phyloP scores from a whole-genome alignment of 192 early-diverging fungal genomes.

The Thamnidium elegans region DNA sequence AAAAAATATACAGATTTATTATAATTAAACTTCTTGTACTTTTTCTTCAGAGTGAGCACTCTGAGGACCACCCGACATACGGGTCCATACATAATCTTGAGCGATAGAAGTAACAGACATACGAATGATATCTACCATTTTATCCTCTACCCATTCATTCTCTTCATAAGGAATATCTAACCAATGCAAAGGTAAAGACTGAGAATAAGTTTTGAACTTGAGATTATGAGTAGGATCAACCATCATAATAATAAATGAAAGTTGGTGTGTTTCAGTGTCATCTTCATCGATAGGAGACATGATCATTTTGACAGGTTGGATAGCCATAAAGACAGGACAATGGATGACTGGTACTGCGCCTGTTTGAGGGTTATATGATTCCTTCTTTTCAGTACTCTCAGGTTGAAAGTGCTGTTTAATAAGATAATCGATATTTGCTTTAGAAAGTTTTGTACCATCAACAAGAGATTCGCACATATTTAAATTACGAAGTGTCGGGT shows the following conservation, averaged over 20 bases:
- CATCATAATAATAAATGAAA: slow-evolving; percentile 44
- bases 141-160: slow-evolving; percentile 65
- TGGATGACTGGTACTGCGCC: slow-evolving; percentile 39
- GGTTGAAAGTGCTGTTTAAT: slow-evolving; percentile 47
- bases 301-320: slow-evolving; percentile 46
- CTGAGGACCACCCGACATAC: slow-evolving; percentile 46
- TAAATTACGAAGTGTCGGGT: slow-evolving; percentile 39
- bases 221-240: slow-evolving; percentile 54
- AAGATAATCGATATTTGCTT: slow-evolving; percentile 58
- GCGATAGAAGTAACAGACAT: slow-evolving; percentile 50
- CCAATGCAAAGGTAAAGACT: slow-evolving; percentile 53
- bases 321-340: slow-evolving; percentile 60
- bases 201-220: slow-evolving; percentile 50
- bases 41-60: not conserved
- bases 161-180: slow-evolving; percentile 58
- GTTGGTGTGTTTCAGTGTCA: slow-evolving; percentile 22
- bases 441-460: slow-evolving; percentile 53
- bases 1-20: not conserved
- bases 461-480: slow-evolving; percentile 57
- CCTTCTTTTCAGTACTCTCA: slow-evolving; percentile 24
- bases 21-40: not conserved
- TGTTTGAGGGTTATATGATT: slow-evolving; percentile 15
- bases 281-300: slow-evolving; percentile 37
- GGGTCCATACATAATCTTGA: slow-evolving; percentile 63
- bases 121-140: slow-evolving; percentile 49